Evolutionary conservation across 2,329 filamentous ascomycete species (phyloP).

Genomic region (Diaporthe humulicola): DNA sequence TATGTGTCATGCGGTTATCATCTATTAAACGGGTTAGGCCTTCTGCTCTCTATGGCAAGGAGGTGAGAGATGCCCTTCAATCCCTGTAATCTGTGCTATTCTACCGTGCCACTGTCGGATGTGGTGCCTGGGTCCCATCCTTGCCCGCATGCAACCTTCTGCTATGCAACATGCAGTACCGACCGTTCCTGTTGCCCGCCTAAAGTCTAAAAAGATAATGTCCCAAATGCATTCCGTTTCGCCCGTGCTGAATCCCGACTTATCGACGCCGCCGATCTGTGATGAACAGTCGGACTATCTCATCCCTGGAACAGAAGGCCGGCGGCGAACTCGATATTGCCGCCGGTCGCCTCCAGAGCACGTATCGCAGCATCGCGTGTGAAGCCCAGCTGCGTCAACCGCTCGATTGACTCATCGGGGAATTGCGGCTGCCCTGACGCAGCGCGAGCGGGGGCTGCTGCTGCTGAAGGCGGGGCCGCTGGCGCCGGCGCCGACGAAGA

Average conservation of each 20-base stretch:
- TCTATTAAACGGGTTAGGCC: conserved; percentile 28
- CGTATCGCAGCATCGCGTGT: conserved; percentile 81
- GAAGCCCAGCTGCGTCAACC: conserved; percentile 83
- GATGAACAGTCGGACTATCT: conserved; percentile 15
- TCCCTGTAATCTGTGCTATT: conserved; percentile 10
- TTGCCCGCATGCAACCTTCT: conserved; percentile 27
- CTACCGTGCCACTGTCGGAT: conserved; percentile 10
- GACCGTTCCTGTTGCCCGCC: conserved; percentile 3
- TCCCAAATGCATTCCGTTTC: conserved; percentile 24
- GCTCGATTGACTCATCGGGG: conserved; percentile 78
- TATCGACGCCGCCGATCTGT: background rate
- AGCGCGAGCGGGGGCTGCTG: conserved; percentile 40
- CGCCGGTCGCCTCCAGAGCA: conserved; percentile 84
- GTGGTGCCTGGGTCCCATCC: conserved; percentile 13
- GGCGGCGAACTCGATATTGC: conserved; percentile 91
- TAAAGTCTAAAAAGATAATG: conserved; percentile 15
- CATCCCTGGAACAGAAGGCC: conserved; percentile 76
- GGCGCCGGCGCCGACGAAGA: conserved; percentile 43
- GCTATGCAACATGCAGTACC: conserved; percentile 38
- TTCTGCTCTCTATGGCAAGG: conserved; percentile 24
- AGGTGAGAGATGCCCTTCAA: background rate
- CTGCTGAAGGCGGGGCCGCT: conserved; percentile 46
- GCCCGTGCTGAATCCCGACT: conserved; percentile 39
- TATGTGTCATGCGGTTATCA: background rate
- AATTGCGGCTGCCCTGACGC: conserved; percentile 49